phyloP scores from a whole-genome alignment of 495 filamentous ascomycete genomes.

The Viridothelium virens region DNA sequence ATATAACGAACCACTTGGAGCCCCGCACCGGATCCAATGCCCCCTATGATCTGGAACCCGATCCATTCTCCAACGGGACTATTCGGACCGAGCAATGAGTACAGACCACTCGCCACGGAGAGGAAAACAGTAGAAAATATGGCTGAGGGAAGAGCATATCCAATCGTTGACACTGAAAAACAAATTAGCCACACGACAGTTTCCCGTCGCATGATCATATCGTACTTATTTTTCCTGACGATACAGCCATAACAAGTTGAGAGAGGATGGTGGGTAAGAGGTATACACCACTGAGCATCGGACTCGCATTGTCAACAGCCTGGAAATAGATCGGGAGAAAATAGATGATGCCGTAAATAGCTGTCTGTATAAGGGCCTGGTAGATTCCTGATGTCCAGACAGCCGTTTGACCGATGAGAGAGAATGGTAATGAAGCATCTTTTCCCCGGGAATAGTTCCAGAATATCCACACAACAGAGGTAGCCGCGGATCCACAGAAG shows the following conservation, averaged over 20 bases:
- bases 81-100: constrained; percentile 40
- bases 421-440: constrained; percentile 45
- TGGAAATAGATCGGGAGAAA: constrained; percentile 39
- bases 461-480: constrained; percentile 37
- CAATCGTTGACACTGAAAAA: constrained; percentile 25
- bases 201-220: background rate
- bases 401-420: constrained; percentile 19
- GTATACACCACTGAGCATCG: constrained; percentile 19
- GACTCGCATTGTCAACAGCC: constrained; percentile 21
- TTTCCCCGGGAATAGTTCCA: constrained; percentile 46
- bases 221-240: constrained; percentile 6
- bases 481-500: constrained; percentile 44
- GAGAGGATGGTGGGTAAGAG: constrained; percentile 14
- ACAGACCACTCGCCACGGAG: constrained; percentile 43
- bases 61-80: constrained; percentile 45
- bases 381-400: constrained; percentile 37
- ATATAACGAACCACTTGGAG: constrained; percentile 19
- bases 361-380: constrained; percentile 27
- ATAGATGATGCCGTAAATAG: constrained; percentile 16
- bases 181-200: background rate
- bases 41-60: constrained; percentile 52
- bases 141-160: constrained; percentile 46
- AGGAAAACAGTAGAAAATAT: constrained; percentile 28
- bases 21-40: constrained; percentile 33
- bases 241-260: constrained; percentile 2